Base-by-base conservation (phyloP, 2,329 filamentous ascomycete species). In the Zasmidium cellare region DNA sequence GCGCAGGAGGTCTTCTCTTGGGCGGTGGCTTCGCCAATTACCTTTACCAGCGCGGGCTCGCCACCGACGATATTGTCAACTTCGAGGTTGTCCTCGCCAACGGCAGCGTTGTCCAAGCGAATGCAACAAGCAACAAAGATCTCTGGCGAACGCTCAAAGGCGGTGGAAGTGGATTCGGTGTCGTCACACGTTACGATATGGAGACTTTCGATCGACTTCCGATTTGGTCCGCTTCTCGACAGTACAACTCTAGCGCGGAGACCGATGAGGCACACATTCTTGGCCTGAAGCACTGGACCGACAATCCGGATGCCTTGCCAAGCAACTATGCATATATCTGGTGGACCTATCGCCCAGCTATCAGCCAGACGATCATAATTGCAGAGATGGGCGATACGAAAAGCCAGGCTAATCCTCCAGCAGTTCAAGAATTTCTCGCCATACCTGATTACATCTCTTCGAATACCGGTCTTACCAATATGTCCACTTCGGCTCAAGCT, bases 1-100 rank as follows among this genome's bases (percentile, higher is more conserved):
- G 52, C n/a, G 52, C 46, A 16, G 52, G 52, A n/a, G 52, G 52
- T n/a, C 52, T 54, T 3, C 19, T 31, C 9, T 11, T 48, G 3
- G 52, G 52, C 3, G 73, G 81, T 24, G 82, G 82, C 11, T 75
- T 82, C 23, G 80, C 79, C 1, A 82, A 75, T 69, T 78, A 81
- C 63, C 74, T 77, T 1, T 74, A 75, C 0, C 69, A 68, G 0
- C 68, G 76, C 60, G 84, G 83, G 7, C 82, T 79, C 70, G 79
- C 75, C 23, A 77, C 76, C 53, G 82, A 67, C 28, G 60, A 54
- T 16, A 46, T 67, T 7, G 48, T 59, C 23, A 56, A 59, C 24
- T 63, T 82, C 54, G 80, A 52, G 24, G 20, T 45, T 16, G 31
- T 45, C 20, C 50, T 52, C 18, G 75, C 77, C 1, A 68, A 73